Percentiles rank a stretch among this genome's conserved stretches.
These are phyloP conservation scores for Phytophthora sansomeana DNA, from an alignment of 352 stramenopile species.

Conservation along the genomic window DNA sequence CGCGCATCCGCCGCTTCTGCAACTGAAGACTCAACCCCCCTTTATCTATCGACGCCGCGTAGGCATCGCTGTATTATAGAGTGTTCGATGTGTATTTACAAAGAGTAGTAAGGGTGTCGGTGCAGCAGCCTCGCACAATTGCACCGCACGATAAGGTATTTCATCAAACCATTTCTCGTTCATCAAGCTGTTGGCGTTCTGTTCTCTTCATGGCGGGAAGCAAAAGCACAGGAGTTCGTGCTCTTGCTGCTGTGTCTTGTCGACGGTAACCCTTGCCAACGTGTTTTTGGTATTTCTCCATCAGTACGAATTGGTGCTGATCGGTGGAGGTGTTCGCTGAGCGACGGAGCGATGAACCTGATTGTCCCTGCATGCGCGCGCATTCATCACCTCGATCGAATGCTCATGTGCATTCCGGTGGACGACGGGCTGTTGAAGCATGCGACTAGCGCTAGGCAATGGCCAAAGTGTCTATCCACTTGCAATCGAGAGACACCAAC, in stretches of 20 bases:
- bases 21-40: slow-evolving; percentile 36
- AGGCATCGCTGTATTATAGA: slow-evolving; percentile 43
- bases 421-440: background rate
- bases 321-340: slow-evolving; percentile 5
- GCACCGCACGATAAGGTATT: slow-evolving; percentile 41
- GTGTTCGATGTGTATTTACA: slow-evolving; percentile 42
- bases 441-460: background rate
- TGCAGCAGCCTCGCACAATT: slow-evolving; percentile 26
- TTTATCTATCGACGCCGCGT: slow-evolving; percentile 47
- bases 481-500: background rate
- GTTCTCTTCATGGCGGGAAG: background rate
- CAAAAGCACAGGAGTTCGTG: no score
- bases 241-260: no score
- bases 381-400: slow-evolving; percentile 23
- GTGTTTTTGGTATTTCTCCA: slow-evolving; percentile 15
- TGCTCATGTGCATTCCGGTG: slow-evolving; percentile 28
- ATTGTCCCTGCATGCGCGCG: slow-evolving; percentile 1
- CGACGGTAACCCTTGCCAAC: no score
- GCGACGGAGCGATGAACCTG: no score
- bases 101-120: slow-evolving; percentile 36
- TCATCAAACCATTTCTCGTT: slow-evolving; percentile 14
- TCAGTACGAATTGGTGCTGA: slow-evolving; percentile 22
- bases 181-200: no score
- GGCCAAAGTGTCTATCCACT: background rate
- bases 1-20: slow-evolving; percentile 64